These are phyloP conservation scores for Fusarium continuum DNA, from an alignment of 2,329 filamentous ascomycete genomes.

Conservation along the genomic window DNA sequence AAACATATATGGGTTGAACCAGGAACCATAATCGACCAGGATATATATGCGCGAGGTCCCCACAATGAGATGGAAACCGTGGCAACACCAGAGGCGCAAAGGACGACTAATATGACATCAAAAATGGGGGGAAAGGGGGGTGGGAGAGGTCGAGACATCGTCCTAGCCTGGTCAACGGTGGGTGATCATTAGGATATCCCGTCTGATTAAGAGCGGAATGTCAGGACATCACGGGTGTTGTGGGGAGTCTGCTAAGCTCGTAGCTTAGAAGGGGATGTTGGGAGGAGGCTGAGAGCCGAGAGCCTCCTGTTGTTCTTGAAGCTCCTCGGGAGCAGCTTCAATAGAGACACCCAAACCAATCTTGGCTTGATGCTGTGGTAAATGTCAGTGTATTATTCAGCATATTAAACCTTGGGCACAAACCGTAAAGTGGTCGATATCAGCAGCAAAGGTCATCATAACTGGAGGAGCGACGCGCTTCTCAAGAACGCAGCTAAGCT, in stretches of 20 bases:
- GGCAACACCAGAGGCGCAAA: conserved; percentile 38
- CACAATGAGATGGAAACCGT: conserved; percentile 3
- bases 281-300: conserved; percentile 59
- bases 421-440: conserved; percentile 96
- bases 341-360: conserved; percentile 93
- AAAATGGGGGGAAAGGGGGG: conserved; percentile 26
- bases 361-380: conserved; percentile 87
- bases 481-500: conserved; percentile 90
- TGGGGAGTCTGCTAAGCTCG: conserved; percentile 14
- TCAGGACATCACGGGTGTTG: conserved; percentile 31
- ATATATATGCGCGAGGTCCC: conserved; percentile 18
- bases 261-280: conserved; percentile 72
- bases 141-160: conserved; percentile 28
- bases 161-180: conserved; percentile 38
- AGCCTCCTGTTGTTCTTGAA: conserved; percentile 83
- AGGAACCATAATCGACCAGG: conserved; percentile 8
- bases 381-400: conserved; percentile 26
- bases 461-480: conserved; percentile 95
- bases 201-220: conserved; percentile 35
- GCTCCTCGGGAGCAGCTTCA: conserved; percentile 83
- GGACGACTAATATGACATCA: conserved; percentile 47
- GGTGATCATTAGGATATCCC: conserved; percentile 44
- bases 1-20: conserved; percentile 2
- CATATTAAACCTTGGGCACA: conserved; percentile 50
- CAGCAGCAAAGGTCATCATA: conserved; percentile 92